Base-by-base conservation (phyloP, 176 grass and related monocot species). In the Zoysia japonica region DNA sequence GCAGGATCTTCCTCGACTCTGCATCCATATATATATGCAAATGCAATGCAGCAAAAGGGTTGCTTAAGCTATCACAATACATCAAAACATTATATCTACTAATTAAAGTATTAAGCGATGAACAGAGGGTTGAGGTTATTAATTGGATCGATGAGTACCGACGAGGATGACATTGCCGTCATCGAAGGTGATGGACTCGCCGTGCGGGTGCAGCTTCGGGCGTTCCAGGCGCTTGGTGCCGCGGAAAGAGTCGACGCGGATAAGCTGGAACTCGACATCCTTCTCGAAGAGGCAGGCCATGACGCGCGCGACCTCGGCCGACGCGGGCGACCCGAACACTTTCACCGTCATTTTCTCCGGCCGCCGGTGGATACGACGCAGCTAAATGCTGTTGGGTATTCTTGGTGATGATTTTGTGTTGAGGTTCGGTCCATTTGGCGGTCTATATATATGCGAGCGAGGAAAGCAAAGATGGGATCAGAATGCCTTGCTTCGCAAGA, bases 1-100 rank as follows among this genome's bases (percentile, higher is more conserved):
- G 83, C 73, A 93, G 78, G 73, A 97, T 94, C 77, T 87, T 90
- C 61, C 94, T 79, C 9, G 91, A 97, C 35, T 97, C 94, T 97
- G 66, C 48, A 19, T 38, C 9, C 47, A 74, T 45, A 42, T 54
- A 60, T 56, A 28, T 28, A 28, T 28, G 28, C 28, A 28, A 28
- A 28, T 28, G 44, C 44, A 45, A 6, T 47, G 8, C 45, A 47
- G 45, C 45, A 28, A 28, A 28, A 28, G 28, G 28, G 12, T 17
- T 9, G 35, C 1, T 42, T 47, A 47, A 49, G 28, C 60, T 5
- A 62, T 12, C 39, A 6, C 9, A 6, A 28, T 19, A 5, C 53
- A 61, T 65, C 20, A 10, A 42, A 36, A 2, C 9, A 2, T 5
- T 52, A 43, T 14, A 28, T 28, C 28, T 28, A 28, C 28, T 28